Conservation (phyloP, 148 eudicot genomes). For the Heliosperma pusillum region DNA sequence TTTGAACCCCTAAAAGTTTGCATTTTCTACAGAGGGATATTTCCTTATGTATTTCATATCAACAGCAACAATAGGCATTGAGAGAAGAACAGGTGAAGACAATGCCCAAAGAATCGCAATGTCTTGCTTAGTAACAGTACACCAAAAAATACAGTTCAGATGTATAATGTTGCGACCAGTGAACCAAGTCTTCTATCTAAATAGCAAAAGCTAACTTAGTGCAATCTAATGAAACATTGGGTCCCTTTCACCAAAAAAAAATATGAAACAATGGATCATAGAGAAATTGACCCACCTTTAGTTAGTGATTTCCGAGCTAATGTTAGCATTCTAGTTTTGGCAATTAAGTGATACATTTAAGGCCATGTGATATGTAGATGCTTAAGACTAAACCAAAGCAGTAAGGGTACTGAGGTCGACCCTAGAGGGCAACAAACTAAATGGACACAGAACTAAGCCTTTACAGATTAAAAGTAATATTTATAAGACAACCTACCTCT, state of each 20-base stretch:
- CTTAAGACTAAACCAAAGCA: background rate
- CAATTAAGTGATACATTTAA: background rate
- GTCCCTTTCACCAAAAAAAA: too few species aligned
- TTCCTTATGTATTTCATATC: background rate
- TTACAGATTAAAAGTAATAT: background rate
- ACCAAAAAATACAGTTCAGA: background rate
- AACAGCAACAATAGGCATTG: background rate
- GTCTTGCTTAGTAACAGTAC: background rate
- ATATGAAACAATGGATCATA: slow-evolving; percentile 3
- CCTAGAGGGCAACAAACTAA: background rate
- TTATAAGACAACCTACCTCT: slow-evolving; percentile 66
- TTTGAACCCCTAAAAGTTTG: background rate
- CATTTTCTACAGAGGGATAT: background rate
- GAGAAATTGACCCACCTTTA: background rate
- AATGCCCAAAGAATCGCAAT: slow-evolving; percentile 14
- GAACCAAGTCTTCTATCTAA: background rate
- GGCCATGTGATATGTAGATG: background rate
- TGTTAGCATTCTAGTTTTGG: background rate
- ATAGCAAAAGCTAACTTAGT: background rate
- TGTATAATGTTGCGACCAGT: background rate
- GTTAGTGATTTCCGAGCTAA: background rate
- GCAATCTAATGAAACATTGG: too few species aligned
- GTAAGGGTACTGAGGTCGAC: slow-evolving; percentile 1
- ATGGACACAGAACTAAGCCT: slow-evolving; percentile 10
- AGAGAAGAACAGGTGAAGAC: background rate